These are phyloP conservation scores for Thymus quinquecostatus DNA, from an alignment of 257 asterid species.

Conservation along the genomic window DNA sequence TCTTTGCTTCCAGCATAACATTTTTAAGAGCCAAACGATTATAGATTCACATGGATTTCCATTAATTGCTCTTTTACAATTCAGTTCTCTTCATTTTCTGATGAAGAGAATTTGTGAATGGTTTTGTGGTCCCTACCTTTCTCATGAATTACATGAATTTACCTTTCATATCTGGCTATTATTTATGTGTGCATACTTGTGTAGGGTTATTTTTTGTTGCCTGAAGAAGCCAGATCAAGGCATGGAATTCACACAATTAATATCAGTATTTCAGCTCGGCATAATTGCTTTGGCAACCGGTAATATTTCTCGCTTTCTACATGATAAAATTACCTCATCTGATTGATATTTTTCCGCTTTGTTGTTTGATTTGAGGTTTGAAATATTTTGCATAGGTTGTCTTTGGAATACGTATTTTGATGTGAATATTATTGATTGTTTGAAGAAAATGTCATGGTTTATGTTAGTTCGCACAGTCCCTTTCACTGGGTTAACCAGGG, in stretches of 20 bases:
- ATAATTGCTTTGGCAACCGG: slow-evolving; percentile 96
- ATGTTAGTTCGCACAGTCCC: neutral
- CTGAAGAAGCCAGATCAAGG: slow-evolving; percentile 85
- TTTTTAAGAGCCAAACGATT: neutral
- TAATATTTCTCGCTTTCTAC: slow-evolving; percentile 36
- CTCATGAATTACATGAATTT: neutral
- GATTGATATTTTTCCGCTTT: neutral
- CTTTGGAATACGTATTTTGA: slow-evolving; percentile 1
- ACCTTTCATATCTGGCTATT: slow-evolving; percentile 28
- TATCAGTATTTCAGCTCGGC: slow-evolving; percentile 86
- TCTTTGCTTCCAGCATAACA: neutral
- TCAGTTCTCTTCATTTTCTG: neutral
- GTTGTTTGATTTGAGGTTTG: slow-evolving; percentile 14
- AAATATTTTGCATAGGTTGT: slow-evolving; percentile 2
- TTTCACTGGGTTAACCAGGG: slow-evolving; percentile 19
- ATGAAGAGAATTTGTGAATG: neutral
- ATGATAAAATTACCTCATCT: slow-evolving; percentile 20
- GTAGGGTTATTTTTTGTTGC: slow-evolving; percentile 90
- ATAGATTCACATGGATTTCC: neutral
- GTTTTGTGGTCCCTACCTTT: no score
- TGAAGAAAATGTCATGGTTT: neutral
- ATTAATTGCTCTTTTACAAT: neutral
- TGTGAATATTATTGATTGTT: neutral
- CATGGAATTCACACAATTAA: slow-evolving; percentile 75
- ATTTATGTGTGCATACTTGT: slow-evolving; percentile 28